phyloP scores from a whole-genome alignment of 306 rosid genomes.

The Argentina anserina region DNA sequence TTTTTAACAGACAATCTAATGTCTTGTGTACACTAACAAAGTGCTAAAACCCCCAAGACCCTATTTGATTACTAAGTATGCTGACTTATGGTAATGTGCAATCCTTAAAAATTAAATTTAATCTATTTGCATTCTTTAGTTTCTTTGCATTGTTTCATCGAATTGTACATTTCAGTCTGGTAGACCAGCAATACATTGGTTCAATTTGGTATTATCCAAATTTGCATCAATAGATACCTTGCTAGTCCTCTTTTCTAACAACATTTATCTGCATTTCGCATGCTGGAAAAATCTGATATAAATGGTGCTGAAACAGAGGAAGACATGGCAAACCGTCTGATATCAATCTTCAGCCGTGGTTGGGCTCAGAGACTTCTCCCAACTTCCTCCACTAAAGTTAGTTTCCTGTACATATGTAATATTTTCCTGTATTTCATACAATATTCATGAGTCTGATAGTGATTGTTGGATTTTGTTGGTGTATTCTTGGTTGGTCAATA shows the following conservation, averaged over 20 bases:
- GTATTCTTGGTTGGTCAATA: not conserved
- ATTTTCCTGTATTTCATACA: not conserved
- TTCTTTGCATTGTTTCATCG: not conserved
- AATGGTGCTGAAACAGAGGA: not conserved
- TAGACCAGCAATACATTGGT: not conserved
- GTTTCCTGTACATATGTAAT: not conserved
- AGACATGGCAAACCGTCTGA: constrained; percentile 55
- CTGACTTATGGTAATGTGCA: not conserved
- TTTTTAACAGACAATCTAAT: too few relatives aligned
- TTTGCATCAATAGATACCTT: not conserved
- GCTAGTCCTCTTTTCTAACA: not conserved
- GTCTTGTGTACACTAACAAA: not conserved
- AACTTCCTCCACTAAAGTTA: constrained; percentile 50
- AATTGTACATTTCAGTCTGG: not conserved
- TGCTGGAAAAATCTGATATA: not conserved
- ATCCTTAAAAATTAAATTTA: not conserved
- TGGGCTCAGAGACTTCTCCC: constrained; percentile 51
- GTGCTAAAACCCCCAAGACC: not conserved
- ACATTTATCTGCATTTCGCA: not conserved
- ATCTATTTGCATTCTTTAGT: not conserved
- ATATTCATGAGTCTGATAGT: not conserved
- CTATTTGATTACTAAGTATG: not conserved
- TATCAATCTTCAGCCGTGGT: constrained; percentile 45
- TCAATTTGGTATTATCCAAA: not conserved
- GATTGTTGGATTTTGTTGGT: not conserved